Conservation (phyloP, 2,329 filamentous ascomycete species). For the Aspergillus niger region DNA sequence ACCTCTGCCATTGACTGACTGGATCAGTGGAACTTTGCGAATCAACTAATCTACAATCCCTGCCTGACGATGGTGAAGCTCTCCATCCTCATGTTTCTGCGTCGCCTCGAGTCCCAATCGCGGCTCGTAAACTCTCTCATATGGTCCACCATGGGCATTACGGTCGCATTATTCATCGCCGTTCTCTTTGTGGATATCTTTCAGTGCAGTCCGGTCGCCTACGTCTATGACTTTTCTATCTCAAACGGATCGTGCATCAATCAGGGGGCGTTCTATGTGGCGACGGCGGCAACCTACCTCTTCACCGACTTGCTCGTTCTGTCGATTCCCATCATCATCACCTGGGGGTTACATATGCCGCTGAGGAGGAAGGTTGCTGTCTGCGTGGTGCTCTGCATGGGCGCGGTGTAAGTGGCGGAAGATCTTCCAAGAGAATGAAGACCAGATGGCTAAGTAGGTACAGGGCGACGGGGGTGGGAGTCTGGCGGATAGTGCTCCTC, state of each 20-base stretch:
- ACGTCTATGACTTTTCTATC: constrained; percentile 26
- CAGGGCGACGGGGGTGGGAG: constrained; percentile 31
- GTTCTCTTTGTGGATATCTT: constrained; percentile 34
- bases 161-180: constrained; percentile 24
- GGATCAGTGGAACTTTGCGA: constrained; percentile 28
- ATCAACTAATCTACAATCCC: constrained; percentile 35
- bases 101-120: constrained; percentile 31
- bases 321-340: constrained; percentile 35
- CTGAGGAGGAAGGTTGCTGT: constrained; percentile 32
- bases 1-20: neutral
- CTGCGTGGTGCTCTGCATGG: constrained; percentile 31
- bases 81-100: constrained; percentile 34
- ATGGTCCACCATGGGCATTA: constrained; percentile 24
- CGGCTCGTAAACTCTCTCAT: constrained; percentile 24
- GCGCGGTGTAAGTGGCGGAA: constrained; percentile 25
- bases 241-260: constrained; percentile 30
- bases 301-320: constrained; percentile 36
- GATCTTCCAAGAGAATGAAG: neutral
- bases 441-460: neutral
- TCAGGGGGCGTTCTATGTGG: constrained; percentile 32
- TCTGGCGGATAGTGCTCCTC: constrained; percentile 33
- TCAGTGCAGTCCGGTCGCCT: constrained; percentile 31
- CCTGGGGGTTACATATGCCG: constrained; percentile 32
- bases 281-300: constrained; percentile 30
- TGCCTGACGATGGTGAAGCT: constrained; percentile 33